Evolutionary conservation across 2,329 filamentous ascomycete species (phyloP), one percentile per base, ranked within the genome.

Genomic region (Monosporascus sp.): DNA sequence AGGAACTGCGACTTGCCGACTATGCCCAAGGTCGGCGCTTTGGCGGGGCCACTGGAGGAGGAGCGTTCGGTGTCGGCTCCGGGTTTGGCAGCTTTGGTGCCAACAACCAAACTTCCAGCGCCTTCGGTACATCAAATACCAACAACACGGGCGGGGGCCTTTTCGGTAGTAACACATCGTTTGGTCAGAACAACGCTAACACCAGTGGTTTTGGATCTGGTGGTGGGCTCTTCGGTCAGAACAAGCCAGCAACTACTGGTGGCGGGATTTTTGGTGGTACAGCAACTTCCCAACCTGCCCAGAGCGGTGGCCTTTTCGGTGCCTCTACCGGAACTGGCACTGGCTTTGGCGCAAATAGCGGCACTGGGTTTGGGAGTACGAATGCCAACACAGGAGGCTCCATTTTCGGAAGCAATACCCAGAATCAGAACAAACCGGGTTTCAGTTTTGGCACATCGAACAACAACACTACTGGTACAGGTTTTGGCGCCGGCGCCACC

Each of bases 1-100:
- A 90, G 64, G 87, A 94, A 70, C 73, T 94, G 51, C 81, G 90
- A 65, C 72, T 96, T 56, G 90, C 85, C 46, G 94, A 99, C 71
- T 99, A 99, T 69, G 83, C 86, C 55, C 88, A 92, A 70, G 92
- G 92, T 49, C 85, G 92, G 55, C 87, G 87, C 51, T 90, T 83
- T 68, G 94, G 92, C 36, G 96, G 93, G 71, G 81, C 82, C 43
- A 90, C 87, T 57, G 91, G 90, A 31, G 88, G 91, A 60, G 91
- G 91, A 54, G 89, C 88, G 7, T 97, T 97, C 70, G 93, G 91
- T 19, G 79, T 85, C 54, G 80, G 76, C 61, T 59, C 62, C 56
- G 73, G 74, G 3, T 85, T 85, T 52, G 76, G 77, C 24, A 72
- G 76, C 26, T 80, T 80, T 59, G 76, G 78, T 14, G 60, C 71